Evolutionary conservation across 768 basidiomycete genomes (phyloP).

Genomic region (Hortiboletus campestris): DNA sequence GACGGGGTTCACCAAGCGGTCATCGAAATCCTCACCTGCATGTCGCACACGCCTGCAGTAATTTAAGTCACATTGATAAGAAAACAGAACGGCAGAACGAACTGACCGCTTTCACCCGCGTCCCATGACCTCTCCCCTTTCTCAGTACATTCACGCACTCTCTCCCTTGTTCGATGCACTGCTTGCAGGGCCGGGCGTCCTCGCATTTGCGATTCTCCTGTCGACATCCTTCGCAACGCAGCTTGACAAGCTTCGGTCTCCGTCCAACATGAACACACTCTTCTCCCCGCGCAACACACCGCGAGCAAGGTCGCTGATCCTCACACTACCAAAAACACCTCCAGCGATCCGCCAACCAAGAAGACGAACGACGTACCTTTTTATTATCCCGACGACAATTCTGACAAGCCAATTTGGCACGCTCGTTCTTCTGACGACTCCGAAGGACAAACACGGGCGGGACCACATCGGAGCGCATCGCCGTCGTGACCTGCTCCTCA

Average conservation of each 20-base stretch:
- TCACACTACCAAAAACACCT: slow-evolving; percentile 46
- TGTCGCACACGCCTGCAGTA: slow-evolving; percentile 51
- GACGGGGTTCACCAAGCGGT: slow-evolving; percentile 5
- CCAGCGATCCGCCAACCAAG: not conserved
- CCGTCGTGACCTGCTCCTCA: slow-evolving; percentile 37
- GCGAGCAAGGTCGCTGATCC: slow-evolving; percentile 58
- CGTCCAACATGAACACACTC: slow-evolving; percentile 57
- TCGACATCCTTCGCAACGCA: slow-evolving; percentile 60
- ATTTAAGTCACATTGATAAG: slow-evolving; percentile 8
- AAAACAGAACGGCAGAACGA: slow-evolving; percentile 7
- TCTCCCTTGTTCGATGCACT: slow-evolving; percentile 46
- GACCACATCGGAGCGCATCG: slow-evolving; percentile 23
- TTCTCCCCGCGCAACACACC: slow-evolving; percentile 53
- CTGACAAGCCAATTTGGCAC: slow-evolving; percentile 58
- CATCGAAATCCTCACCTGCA: slow-evolving; percentile 47
- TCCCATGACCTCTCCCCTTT: slow-evolving; percentile 56
- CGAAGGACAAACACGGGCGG: slow-evolving; percentile 26
- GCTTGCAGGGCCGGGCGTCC: slow-evolving; percentile 54
- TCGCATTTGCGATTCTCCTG: slow-evolving; percentile 58
- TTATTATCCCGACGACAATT: slow-evolving; percentile 64
- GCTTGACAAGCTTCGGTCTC: slow-evolving; percentile 54
- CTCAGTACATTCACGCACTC: slow-evolving; percentile 50
- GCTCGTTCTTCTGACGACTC: slow-evolving; percentile 40
- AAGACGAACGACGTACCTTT: slow-evolving; percentile 41
- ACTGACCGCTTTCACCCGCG: slow-evolving; percentile 59